Evolutionary conservation across 179 eudicot species (phyloP), one percentile per base, ranked within the genome.

Genomic region (Drosera spatulata): DNA sequence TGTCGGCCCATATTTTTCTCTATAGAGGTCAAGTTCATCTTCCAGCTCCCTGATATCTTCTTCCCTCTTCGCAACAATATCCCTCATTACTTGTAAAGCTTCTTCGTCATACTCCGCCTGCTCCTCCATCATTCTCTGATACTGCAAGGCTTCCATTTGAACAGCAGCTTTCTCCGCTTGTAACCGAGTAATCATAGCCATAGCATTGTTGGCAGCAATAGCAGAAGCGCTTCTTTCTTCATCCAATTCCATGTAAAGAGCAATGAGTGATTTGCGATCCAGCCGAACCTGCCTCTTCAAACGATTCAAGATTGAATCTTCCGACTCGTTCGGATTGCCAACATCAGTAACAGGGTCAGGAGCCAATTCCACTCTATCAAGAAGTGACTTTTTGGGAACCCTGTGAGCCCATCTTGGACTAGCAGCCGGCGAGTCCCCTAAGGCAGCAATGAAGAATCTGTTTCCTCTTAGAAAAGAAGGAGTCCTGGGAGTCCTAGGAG

Each of bases 391-490:
- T 62, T 73, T 81, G 3, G 73, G 77, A 50, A 65, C 61, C 65
- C 81, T 71, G 10, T 69, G 61, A 1, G 74, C 75, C 71, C 66
- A 77, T 61, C 87, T 75, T 40, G 97, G 97, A 58, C 86, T 90
- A 11, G 74, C 58, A 45, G 65, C 58, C 33, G 80, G 68, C 41
- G 81, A 66, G 43, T 79, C 86, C 8, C 82, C 56, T 40, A 79
- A 66, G 10, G 84, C 74, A 61, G 79, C 45, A 55, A 68, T 66
- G 8, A 74, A 62, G 13, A 77, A 68, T 51, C 68, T 71, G 61
- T 59, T 77, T 10, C 79, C 74, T 50, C 53, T 78, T 2, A 66
- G 22, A 60, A 68, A 74, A 1, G 71, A 74, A 1, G 71, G 71
- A 1, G 70, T 69, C 52, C 69, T 71, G 2, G 50, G 33, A 22